Percentiles rank a stretch among this genome's conserved stretches.
These are phyloP conservation scores for Phytophthora meadii DNA, from an alignment of 352 stramenopile species.

Conservation along the genomic window DNA sequence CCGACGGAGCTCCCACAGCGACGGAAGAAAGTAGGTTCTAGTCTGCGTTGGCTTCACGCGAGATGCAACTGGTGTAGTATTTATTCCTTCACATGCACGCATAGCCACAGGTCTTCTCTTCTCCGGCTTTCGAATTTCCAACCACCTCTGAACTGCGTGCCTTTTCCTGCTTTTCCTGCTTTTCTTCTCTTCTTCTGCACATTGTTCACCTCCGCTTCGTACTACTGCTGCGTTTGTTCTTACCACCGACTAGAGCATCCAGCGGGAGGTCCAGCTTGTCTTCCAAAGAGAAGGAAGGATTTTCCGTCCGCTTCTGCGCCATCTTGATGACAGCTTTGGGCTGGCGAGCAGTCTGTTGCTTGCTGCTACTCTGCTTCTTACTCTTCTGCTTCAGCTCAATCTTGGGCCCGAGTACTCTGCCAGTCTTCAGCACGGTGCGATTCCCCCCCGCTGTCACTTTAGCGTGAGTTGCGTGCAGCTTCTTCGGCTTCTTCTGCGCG, in stretches of 20 bases:
- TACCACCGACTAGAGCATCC: slow-evolving; percentile 59
- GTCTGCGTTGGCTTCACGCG: slow-evolving; percentile 13
- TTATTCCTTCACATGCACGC: slow-evolving; percentile 40
- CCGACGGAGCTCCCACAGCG: slow-evolving; percentile 7
- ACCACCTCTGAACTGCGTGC: slow-evolving; percentile 6
- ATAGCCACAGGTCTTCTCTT: slow-evolving; percentile 26
- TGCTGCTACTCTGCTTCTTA: slow-evolving; percentile 27
- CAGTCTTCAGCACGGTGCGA: slow-evolving; percentile 66
- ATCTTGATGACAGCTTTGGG: slow-evolving; percentile 33
- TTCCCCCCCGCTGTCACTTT: slow-evolving; percentile 47
- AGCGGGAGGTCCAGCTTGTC: slow-evolving; percentile 73
- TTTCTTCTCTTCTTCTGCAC: slow-evolving; percentile 14
- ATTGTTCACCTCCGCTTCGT: slow-evolving; percentile 38
- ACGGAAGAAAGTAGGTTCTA: slow-evolving; percentile 26
- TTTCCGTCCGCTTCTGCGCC: slow-evolving; percentile 26
- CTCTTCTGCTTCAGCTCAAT: slow-evolving; percentile 20
- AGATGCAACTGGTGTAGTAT: slow-evolving; percentile 42
- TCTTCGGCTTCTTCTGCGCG: slow-evolving; percentile 46
- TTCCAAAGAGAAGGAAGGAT: slow-evolving; percentile 52
- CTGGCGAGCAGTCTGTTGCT: slow-evolving; percentile 37
- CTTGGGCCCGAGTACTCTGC: slow-evolving; percentile 68
- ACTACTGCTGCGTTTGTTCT: slow-evolving; percentile 41
- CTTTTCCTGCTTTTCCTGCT: background rate
- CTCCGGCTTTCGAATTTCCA: slow-evolving; percentile 20
- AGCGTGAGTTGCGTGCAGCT: slow-evolving; percentile 51